Percentiles rank a stretch among this genome's conserved stretches.
Conservation (phyloP, 208 protist genomes). For the Acanthamoeba triangularis region DNA sequence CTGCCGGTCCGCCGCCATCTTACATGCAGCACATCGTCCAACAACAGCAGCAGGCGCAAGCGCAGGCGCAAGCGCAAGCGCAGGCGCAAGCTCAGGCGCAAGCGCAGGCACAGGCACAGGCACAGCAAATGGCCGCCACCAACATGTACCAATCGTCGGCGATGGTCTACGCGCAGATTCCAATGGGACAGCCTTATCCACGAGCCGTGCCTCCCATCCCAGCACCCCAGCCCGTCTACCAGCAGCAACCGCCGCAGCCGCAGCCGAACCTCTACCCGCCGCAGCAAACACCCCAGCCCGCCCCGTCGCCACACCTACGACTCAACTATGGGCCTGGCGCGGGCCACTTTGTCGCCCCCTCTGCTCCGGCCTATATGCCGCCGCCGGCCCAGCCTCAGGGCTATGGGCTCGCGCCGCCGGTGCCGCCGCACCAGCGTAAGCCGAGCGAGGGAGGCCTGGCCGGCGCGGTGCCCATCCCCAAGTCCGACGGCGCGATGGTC, state of each 20-base stretch:
- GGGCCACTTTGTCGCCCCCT: not conserved
- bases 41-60: slow-evolving; percentile 51
- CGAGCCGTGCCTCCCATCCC: slow-evolving; percentile 2
- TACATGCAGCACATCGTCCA: slow-evolving; percentile 60
- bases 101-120: not conserved
- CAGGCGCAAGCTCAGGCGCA: not conserved
- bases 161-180: slow-evolving; percentile 55
- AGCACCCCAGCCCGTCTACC: not conserved
- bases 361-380: slow-evolving; percentile 16
- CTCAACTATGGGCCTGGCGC: not conserved
- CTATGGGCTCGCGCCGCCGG: slow-evolving; percentile 8
- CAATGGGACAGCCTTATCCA: not conserved
- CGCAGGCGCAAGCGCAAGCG: not conserved
- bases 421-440: slow-evolving; percentile 34
- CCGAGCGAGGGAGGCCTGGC: slow-evolving; percentile 37
- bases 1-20: slow-evolving; percentile 14
- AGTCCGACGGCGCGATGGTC: slow-evolving; percentile 38
- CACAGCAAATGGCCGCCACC: not conserved
- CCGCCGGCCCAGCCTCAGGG: not conserved
- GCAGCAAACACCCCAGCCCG: not conserved
- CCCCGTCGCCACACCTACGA: not conserved
- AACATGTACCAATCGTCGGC: slow-evolving; percentile 29
- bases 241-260: not conserved
- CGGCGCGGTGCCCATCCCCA: not conserved
- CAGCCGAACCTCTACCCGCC: not conserved